Conservation (phyloP, 164 flowering plant genomes). For the Euptelea pleiosperma region DNA sequence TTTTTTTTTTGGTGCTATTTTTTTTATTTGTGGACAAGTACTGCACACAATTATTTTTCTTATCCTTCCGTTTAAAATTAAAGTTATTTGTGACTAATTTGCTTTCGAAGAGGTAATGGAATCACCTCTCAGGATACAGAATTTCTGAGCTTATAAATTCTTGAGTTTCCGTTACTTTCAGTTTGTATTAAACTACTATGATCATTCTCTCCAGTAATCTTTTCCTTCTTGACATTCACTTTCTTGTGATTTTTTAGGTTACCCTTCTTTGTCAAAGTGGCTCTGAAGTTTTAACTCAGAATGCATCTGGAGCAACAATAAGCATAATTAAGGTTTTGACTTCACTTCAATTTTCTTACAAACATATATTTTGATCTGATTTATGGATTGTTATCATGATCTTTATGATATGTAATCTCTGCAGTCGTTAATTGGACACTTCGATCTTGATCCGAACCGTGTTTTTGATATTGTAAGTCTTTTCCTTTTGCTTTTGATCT, state of each 20-base stretch:
- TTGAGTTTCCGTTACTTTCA: slow-evolving; percentile 2
- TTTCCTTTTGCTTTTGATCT: neutral
- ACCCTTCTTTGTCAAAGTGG: slow-evolving; percentile 80
- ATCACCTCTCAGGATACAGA: neutral
- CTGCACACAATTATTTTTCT: too few species aligned
- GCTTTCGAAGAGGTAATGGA: too few species aligned
- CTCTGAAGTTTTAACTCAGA: slow-evolving; percentile 45
- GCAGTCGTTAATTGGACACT: slow-evolving; percentile 99
- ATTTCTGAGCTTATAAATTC: neutral
- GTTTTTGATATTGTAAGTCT: slow-evolving; percentile 96
- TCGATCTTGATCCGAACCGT: slow-evolving; percentile 98
- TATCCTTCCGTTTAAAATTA: too few species aligned
- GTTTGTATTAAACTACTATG: neutral
- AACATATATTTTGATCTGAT: neutral
- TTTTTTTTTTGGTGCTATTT: too few species aligned
- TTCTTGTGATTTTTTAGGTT: slow-evolving; percentile 42
- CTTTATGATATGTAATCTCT: slow-evolving; percentile 7
- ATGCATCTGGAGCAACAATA: slow-evolving; percentile 59
- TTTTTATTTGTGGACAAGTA: too few species aligned
- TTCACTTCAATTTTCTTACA: neutral
- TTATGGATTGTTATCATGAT: neutral
- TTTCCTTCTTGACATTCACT: slow-evolving; percentile 8
- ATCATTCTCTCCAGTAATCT: neutral
- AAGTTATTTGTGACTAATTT: too few species aligned
- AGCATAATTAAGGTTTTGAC: slow-evolving; percentile 84